These are phyloP conservation scores for Rutstroemia sp. DNA, from an alignment of 2,329 filamentous ascomycete species.

Conservation along the genomic window DNA sequence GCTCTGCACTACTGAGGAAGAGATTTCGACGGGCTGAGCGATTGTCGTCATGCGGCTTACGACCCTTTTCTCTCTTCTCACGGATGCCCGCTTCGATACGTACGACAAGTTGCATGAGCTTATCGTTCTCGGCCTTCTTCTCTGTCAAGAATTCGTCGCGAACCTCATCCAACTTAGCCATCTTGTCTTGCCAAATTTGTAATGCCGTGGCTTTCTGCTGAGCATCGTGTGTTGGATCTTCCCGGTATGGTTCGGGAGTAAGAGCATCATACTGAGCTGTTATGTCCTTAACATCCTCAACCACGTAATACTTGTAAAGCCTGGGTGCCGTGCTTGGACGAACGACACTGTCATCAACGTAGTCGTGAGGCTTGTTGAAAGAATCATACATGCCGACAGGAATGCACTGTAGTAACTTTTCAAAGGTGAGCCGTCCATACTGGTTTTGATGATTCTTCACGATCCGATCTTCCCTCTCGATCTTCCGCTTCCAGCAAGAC, in stretches of 20 bases:
- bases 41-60: constrained; percentile 21
- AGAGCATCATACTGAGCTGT: constrained; percentile 25
- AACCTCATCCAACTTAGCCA: constrained; percentile 19
- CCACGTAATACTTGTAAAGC: constrained; percentile 26
- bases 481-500: constrained; percentile 23
- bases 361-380: constrained; percentile 27
- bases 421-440: constrained; percentile 16
- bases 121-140: constrained; percentile 22
- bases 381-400: constrained; percentile 28
- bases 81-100: constrained; percentile 23
- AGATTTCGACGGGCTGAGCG: constrained; percentile 22
- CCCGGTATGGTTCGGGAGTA: constrained; percentile 18
- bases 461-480: constrained; percentile 27
- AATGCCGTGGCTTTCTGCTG: constrained; percentile 20
- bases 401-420: constrained; percentile 26
- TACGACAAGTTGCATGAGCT: constrained; percentile 24
- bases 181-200: constrained; percentile 16
- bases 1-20: constrained; percentile 21
- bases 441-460: constrained; percentile 20
- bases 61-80: constrained; percentile 17
- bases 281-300: constrained; percentile 20
- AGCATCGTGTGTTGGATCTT: constrained; percentile 21
- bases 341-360: constrained; percentile 16
- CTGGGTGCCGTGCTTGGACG: constrained; percentile 11
- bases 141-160: constrained; percentile 20